A percentile compares a stretch with the other conserved stretches of the same genome.
phyloP scores from a whole-genome alignment of 768 basidiomycete genomes.

The Trametopsis cervina region DNA sequence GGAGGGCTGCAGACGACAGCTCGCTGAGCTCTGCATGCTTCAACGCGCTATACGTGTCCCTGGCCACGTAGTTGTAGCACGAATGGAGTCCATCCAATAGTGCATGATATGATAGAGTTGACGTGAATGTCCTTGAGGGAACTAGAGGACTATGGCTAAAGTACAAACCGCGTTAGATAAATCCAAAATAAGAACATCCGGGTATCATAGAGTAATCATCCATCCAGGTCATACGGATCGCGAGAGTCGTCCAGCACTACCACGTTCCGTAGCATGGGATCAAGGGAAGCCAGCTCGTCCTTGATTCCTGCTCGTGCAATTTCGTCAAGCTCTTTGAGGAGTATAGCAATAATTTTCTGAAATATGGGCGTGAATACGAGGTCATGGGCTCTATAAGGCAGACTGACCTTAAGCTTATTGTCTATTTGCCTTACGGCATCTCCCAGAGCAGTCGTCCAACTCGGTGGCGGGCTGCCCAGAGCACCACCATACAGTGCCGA shows the following conservation, averaged over 20 bases:
- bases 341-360: slow-evolving; percentile 76
- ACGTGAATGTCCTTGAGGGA: no score
- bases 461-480: slow-evolving; percentile 45
- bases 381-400: not conserved
- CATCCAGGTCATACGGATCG: slow-evolving; percentile 32
- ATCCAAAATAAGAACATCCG: not conserved
- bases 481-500: slow-evolving; percentile 25
- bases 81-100: no score
- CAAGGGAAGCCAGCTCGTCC: slow-evolving; percentile 76
- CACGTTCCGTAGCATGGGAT: slow-evolving; percentile 66
- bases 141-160: not conserved
- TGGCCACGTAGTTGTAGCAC: no score
- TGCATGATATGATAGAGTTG: no score
- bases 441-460: slow-evolving; percentile 55
- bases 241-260: slow-evolving; percentile 28
- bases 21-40: slow-evolving; percentile 20
- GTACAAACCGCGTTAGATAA: not conserved
- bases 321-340: slow-evolving; percentile 81
- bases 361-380: not conserved
- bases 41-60: no score
- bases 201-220: slow-evolving; percentile 1
- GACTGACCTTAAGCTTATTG: slow-evolving; percentile 70
- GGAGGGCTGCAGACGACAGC: slow-evolving; percentile 62
- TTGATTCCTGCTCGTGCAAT: slow-evolving; percentile 76
- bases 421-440: slow-evolving; percentile 81